Base-by-base conservation (phyloP, 2,329 filamentous ascomycete species). In the Leptographium wingfieldii region DNA sequence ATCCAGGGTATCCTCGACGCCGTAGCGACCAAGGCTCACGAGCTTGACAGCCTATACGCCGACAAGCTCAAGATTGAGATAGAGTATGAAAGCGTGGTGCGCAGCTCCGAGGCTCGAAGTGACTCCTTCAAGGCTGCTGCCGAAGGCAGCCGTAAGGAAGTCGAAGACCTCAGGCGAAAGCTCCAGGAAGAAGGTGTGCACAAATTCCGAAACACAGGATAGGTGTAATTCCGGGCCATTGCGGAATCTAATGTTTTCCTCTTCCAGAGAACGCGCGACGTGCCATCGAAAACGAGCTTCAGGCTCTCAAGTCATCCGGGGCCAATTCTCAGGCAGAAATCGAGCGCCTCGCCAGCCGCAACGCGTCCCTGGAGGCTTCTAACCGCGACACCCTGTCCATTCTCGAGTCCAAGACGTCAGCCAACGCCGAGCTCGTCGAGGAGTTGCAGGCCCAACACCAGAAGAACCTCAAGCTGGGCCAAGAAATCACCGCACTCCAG, bases 1-100 rank as follows among this genome's bases (percentile, higher is more conserved):
- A 87, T 96, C 65, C 80, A 82, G 61, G 77, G 82, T 51, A 78
- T 99, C 58, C 80, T 99, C 49, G 78, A 83, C 63, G 86, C 88
- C 31, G 82, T 97, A 58, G 81, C 86, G 29, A 76, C 77, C 35
- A 96, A 94, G 72, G 90, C 89, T 43, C 88, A 86, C 67, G 90
- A 96, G 68, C 86, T 83, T 67, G 90, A 96, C 69, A 81, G 85
- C 48, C 75, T 96, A 49, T 90, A 87, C 67, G 86, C 92, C 11
- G 89, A 95, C 65, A 97, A 96, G 74, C 80, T 96, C 53, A 86
- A 90, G 66, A 77, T 89, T 54, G 90, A 96, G 68, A 94, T 99
- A 53, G 92, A 97, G 76, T 81, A 97, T 9, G 94, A 99, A 72
- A 94, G 90, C 72, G 87, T 87, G 22, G 86, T 96, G 55, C 86